Evolutionary conservation across 345 rosid species (phyloP).

Genomic region (Arabidopsis suecica): DNA sequence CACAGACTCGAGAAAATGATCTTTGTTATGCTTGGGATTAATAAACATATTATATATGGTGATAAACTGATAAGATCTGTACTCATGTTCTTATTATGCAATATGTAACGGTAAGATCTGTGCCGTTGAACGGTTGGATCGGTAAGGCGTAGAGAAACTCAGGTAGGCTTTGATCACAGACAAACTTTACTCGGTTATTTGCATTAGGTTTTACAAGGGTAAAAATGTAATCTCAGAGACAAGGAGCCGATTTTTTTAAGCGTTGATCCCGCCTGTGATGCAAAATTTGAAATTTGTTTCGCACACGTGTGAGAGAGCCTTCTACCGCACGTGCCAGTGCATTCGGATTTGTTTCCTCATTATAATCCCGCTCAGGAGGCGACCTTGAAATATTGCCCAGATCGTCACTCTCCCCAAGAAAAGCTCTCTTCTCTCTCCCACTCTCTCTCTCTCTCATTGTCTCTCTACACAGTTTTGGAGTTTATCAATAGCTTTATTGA

Average conservation of each 20-base stretch:
- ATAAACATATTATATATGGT: neutral
- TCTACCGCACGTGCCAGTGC: conserved; percentile 28
- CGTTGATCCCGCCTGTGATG: conserved; percentile 36
- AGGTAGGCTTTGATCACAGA: conserved; percentile 12
- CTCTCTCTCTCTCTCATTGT: conserved; percentile 16
- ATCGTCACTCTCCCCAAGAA: conserved; percentile 31
- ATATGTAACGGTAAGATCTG: conserved; percentile 3
- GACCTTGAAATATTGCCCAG: conserved; percentile 33
- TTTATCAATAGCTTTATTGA: conserved; percentile 3
- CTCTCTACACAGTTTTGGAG: conserved; percentile 9
- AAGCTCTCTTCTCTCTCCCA: neutral
- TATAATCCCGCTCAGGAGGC: conserved; percentile 45
- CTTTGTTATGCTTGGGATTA: conserved; percentile 21
- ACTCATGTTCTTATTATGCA: too few relatives aligned
- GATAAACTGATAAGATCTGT: too few relatives aligned
- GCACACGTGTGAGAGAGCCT: conserved; percentile 16
- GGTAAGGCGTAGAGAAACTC: neutral
- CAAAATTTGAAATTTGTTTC: conserved; percentile 7
- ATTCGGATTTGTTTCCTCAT: conserved; percentile 18
- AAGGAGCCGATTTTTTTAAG: neutral
- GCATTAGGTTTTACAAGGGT: conserved; percentile 24
- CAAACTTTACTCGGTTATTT: neutral
- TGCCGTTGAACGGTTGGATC: neutral
- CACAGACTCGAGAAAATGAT: neutral
- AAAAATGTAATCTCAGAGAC: neutral